Evolutionary conservation across 1,284 basidiomycete genomes (phyloP), one percentile per base, ranked within the genome.

Genomic region (Marasmius sp.): DNA sequence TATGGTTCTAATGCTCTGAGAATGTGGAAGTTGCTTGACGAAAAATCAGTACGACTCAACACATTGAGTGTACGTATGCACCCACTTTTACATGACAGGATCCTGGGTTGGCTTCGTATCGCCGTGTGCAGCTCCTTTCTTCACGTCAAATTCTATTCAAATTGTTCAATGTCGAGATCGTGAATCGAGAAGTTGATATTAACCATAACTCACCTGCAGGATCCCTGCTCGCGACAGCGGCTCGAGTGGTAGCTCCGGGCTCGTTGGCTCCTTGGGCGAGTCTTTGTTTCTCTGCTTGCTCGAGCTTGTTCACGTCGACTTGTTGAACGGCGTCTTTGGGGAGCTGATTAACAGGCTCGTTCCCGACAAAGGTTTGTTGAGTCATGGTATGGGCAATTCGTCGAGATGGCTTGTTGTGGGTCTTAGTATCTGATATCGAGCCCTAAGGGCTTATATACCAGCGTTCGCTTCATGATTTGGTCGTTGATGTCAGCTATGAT

Each of bases 331-430:
- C 57, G 33, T 49, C 57, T n/a, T 33, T 47, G 45, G 57, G 57
- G 57, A 58, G 16, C 34, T 58, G 10, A n/a, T 48, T 45, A 36
- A 49, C 57, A 43, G 45, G 57, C n/a, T 58, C 22, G 41, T 58
- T 48, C 7, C 57, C 57, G 45, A 58, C 45, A 20, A 58, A 48
- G 10, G 47, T 58, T 49, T 58, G 57, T 45, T 45, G 41, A 34
- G 41, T 48, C 43, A 58, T 48, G 56, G 33, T 47, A 27, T 27
- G 5, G 27, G 5, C 2, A 5, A 27, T 27, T 2, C 27, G 27
- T 27, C 27, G 27, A 27, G 27, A 27, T 27, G 5, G 27, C 2
- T 27, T 27, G 27, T 27, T 27, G 27, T 27, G 27, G 5, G 27
- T 27, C 27, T 27, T 2, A 27, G 5, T 27, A 27, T 27, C 27